A percentile compares a stretch with the other conserved stretches of the same genome.
Evolutionary conservation across 2,329 filamentous ascomycete species (phyloP).

Genomic region (Fusarium tuaranense): DNA sequence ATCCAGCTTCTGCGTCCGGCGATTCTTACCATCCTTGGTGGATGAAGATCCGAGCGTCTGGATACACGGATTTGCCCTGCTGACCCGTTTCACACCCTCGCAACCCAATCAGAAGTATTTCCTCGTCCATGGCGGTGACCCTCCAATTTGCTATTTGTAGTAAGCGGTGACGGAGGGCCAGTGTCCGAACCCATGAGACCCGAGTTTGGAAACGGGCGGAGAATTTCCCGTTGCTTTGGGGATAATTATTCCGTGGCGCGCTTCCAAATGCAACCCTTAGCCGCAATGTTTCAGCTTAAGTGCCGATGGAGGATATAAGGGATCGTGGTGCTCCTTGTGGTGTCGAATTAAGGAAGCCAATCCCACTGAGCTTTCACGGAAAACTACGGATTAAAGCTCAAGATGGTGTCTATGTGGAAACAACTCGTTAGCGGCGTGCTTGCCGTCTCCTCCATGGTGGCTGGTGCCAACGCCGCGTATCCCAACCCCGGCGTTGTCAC

Average conservation of each 20-base stretch:
- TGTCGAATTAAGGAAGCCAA: background rate
- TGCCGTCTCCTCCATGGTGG: conserved; percentile 30
- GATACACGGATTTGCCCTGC: background rate
- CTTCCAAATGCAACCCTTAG: background rate
- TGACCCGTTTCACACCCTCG: background rate
- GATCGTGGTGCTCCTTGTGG: background rate
- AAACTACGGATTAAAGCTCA: background rate
- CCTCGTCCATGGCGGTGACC: background rate
- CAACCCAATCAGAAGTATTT: background rate
- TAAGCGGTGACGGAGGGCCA: background rate
- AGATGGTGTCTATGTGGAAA: conserved; percentile 34
- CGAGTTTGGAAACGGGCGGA: background rate
- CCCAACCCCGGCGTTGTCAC: conserved; percentile 41
- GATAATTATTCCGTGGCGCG: conserved; percentile 4
- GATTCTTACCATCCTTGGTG: background rate
- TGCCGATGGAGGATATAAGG: conserved; percentile 2
- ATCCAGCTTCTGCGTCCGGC: background rate
- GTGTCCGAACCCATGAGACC: background rate
- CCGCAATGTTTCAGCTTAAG: background rate
- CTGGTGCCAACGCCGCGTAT: conserved; percentile 11
- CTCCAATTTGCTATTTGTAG: background rate
- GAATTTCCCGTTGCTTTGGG: background rate
- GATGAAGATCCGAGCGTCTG: conserved; percentile 1
- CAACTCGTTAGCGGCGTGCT: conserved; percentile 37
- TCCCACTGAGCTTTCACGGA: background rate